Conservation (phyloP, 768 basidiomycete genomes). For the Calocybe cyanea region DNA sequence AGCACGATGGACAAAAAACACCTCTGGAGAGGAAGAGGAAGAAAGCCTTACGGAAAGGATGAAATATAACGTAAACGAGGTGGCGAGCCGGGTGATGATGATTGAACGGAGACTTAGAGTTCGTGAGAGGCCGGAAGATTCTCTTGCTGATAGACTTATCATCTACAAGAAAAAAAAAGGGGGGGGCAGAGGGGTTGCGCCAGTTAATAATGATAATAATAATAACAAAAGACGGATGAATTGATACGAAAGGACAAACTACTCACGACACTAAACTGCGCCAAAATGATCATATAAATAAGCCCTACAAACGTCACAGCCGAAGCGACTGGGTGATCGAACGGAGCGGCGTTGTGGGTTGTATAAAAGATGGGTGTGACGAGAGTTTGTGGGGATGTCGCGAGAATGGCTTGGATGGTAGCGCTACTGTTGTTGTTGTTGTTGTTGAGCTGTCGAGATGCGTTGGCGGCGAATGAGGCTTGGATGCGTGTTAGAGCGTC, state of each 20-base stretch:
- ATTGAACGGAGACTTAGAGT: conserved; percentile 29
- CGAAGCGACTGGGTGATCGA: conserved; percentile 53
- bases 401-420: conserved; percentile 32
- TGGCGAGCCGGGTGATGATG: conserved; percentile 29
- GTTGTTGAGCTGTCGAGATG: conserved; percentile 17
- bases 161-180: conserved; percentile 1
- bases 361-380: conserved; percentile 44
- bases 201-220: too few species aligned
- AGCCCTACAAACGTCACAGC: conserved; percentile 55
- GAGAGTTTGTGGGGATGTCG: conserved; percentile 47
- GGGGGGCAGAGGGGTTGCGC: too few species aligned
- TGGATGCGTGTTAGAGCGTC: conserved; percentile 31
- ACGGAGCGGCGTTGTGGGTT: conserved; percentile 52
- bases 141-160: conserved; percentile 32
- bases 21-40: neutral
- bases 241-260: neutral
- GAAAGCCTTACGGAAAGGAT: conserved; percentile 29
- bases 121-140: conserved; percentile 30
- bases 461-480: conserved; percentile 23
- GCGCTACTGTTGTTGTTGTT: neutral
- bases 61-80: conserved; percentile 31
- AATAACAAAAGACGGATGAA: too few species aligned
- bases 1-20: neutral
- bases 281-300: conserved; percentile 49
- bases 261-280: conserved; percentile 32